Percentiles rank a stretch among this genome's conserved stretches.
phyloP scores from a whole-genome alignment of 2,329 filamentous ascomycete species.

The Neopestalotiopsis rosae region DNA sequence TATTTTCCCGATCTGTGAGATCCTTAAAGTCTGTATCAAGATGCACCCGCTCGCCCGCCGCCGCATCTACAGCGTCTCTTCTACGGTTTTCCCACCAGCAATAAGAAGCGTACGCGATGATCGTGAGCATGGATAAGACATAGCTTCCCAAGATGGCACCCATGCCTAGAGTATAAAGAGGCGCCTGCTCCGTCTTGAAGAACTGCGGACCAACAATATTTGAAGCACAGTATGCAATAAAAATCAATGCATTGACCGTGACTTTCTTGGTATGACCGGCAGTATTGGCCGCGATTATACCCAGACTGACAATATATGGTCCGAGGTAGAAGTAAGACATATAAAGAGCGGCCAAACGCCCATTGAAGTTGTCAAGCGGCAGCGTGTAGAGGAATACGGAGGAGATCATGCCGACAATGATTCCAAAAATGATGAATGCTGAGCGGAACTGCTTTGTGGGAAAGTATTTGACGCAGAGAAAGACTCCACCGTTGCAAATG shows the following conservation, averaged over 20 bases:
- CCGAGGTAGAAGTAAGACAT: slow-evolving; percentile 38
- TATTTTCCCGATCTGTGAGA: slow-evolving; percentile 49
- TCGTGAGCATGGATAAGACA: slow-evolving; percentile 42
- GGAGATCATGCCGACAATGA: slow-evolving; percentile 31
- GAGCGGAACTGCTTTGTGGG: slow-evolving; percentile 25
- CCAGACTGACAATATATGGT: slow-evolving; percentile 32
- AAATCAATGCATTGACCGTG: slow-evolving; percentile 65
- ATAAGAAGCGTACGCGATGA: slow-evolving; percentile 35
- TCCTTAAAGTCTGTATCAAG: slow-evolving; percentile 39
- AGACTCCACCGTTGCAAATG: slow-evolving; percentile 43
- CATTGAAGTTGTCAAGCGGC: slow-evolving; percentile 30
- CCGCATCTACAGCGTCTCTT: slow-evolving; percentile 30
- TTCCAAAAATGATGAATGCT: slow-evolving; percentile 25
- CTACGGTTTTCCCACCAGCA: slow-evolving; percentile 45
- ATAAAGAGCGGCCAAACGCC: slow-evolving; percentile 39
- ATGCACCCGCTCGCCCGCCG: background rate
- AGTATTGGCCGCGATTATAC: slow-evolving; percentile 50
- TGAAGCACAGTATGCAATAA: slow-evolving; percentile 64
- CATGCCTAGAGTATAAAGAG: slow-evolving; percentile 46
- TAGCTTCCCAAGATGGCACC: slow-evolving; percentile 46
- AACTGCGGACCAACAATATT: slow-evolving; percentile 70
- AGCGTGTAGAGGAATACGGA: slow-evolving; percentile 36
- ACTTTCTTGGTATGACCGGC: slow-evolving; percentile 68
- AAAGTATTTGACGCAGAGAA: slow-evolving; percentile 29
- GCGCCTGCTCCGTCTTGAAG: slow-evolving; percentile 59